These are phyloP conservation scores for Hericium coralloides DNA, from an alignment of 768 basidiomycete genomes.

Conservation along the genomic window DNA sequence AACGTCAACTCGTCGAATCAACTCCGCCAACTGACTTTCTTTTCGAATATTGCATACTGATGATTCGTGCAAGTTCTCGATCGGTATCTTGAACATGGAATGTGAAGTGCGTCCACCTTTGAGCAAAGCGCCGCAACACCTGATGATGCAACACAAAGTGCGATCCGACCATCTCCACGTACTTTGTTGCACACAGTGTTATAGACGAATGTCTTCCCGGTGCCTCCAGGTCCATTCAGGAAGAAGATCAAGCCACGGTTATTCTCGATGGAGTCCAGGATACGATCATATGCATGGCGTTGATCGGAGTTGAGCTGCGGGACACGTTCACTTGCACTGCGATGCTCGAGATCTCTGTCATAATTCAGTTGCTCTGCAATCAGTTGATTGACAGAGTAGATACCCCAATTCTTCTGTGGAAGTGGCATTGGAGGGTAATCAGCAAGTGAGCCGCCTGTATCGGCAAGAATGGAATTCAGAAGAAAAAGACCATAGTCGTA, in stretches of 20 bases:
- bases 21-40: conserved; percentile 19
- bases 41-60: conserved; percentile 26
- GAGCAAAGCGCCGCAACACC: conserved; percentile 39
- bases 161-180: conserved; percentile 4
- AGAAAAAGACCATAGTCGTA: conserved; percentile 36
- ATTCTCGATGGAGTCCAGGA: conserved; percentile 11
- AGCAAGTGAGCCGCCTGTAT: conserved; percentile 17
- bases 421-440: conserved; percentile 26
- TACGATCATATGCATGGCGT: conserved; percentile 9
- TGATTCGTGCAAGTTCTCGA: conserved; percentile 20
- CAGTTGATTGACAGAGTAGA: conserved; percentile 15
- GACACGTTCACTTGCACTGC: neutral
- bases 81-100: conserved; percentile 39
- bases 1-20: conserved; percentile 23
- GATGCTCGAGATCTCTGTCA: conserved; percentile 1
- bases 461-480: conserved; percentile 22
- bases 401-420: conserved; percentile 19
- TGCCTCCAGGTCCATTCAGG: conserved; percentile 34
- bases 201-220: conserved; percentile 39
- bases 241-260: conserved; percentile 25
- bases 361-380: conserved; percentile 28
- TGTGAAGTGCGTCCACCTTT: conserved; percentile 37
- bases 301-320: conserved; percentile 14
- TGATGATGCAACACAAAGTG: conserved; percentile 42
- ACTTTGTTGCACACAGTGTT: conserved; percentile 19